Evolutionary conservation across 2,329 filamentous ascomycete genomes (phyloP).

Genomic region (Colletotrichum tamarilloi): DNA sequence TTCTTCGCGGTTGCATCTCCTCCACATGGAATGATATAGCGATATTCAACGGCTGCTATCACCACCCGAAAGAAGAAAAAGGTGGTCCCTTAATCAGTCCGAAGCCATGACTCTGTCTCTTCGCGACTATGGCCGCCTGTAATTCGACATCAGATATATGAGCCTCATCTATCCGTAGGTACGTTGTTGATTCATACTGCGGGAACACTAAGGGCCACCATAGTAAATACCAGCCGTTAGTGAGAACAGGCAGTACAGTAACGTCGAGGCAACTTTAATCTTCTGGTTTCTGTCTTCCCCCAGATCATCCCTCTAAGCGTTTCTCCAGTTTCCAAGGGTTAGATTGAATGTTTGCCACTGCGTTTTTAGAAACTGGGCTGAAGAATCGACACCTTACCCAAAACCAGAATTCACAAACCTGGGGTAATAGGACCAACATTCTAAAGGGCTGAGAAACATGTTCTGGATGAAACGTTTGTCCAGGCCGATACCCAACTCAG

Average conservation of each 20-base stretch:
- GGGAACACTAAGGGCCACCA: not conserved
- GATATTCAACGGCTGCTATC: conserved; percentile 26
- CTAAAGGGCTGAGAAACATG: conserved; percentile 15
- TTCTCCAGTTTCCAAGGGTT: conserved; percentile 9
- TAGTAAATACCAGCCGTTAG: not conserved
- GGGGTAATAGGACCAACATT: not conserved
- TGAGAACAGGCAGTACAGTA: not conserved
- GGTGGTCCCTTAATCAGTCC: not conserved
- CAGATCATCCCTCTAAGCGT: not conserved
- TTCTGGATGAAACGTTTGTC: not conserved
- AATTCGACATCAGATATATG: conserved; percentile 16
- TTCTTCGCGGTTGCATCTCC: not conserved
- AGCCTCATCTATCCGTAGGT: not conserved
- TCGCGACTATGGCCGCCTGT: conserved; percentile 5
- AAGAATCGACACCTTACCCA: not conserved
- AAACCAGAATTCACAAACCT: not conserved
- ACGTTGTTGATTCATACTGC: not conserved
- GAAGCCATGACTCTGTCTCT: conserved; percentile 6
- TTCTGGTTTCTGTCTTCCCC: not conserved
- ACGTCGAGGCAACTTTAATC: not conserved
- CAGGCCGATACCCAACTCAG: not conserved
- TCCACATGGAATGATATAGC: not conserved
- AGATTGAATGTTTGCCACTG: conserved; percentile 23
- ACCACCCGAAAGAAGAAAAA: not conserved
- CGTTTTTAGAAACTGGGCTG: conserved; percentile 3